phyloP scores from a whole-genome alignment of 306 rosid species.

The Medicago arabica region DNA sequence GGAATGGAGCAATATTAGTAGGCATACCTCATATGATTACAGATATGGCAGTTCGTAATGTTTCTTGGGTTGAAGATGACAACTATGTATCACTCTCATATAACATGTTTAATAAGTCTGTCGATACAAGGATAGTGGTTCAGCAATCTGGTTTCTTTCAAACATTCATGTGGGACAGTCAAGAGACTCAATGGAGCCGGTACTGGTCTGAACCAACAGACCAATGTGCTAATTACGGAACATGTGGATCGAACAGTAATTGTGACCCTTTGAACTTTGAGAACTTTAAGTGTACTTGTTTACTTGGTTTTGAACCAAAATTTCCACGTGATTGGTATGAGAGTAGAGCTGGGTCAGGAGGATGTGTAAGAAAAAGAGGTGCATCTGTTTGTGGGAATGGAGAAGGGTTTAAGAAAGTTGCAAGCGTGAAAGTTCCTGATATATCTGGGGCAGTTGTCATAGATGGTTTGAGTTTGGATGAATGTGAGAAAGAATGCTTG shows the following conservation, averaged over 20 bases:
- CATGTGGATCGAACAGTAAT: conserved; percentile 56
- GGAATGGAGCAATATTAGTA: neutral
- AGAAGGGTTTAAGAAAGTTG: conserved; percentile 65
- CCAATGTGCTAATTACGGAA: conserved; percentile 60
- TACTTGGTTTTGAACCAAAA: conserved; percentile 68
- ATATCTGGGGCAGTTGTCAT: conserved; percentile 44
- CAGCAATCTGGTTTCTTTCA: conserved; percentile 47
- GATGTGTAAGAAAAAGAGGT: conserved; percentile 57
- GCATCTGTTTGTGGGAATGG: conserved; percentile 54
- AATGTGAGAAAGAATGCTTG: conserved; percentile 55
- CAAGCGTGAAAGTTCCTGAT: conserved; percentile 60
- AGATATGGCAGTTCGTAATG: conserved; percentile 12
- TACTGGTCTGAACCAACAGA: conserved; percentile 55
- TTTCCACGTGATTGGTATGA: conserved; percentile 50
- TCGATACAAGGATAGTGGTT: conserved; percentile 19
- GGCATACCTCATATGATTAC: conserved; percentile 45
- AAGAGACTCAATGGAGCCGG: conserved; percentile 46
- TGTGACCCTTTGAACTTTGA: conserved; percentile 54
- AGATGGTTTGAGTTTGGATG: conserved; percentile 40
- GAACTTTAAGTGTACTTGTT: conserved; percentile 54
- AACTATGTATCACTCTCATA: conserved; percentile 24
- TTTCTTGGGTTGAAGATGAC: conserved; percentile 27
- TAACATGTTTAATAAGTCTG: conserved; percentile 32
- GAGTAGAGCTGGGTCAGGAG: conserved; percentile 53
- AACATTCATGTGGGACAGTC: conserved; percentile 50